These are phyloP conservation scores for Pseudonitzschia multiseries DNA, from an alignment of 108 stramenopile genomes.

Conservation along the genomic window DNA sequence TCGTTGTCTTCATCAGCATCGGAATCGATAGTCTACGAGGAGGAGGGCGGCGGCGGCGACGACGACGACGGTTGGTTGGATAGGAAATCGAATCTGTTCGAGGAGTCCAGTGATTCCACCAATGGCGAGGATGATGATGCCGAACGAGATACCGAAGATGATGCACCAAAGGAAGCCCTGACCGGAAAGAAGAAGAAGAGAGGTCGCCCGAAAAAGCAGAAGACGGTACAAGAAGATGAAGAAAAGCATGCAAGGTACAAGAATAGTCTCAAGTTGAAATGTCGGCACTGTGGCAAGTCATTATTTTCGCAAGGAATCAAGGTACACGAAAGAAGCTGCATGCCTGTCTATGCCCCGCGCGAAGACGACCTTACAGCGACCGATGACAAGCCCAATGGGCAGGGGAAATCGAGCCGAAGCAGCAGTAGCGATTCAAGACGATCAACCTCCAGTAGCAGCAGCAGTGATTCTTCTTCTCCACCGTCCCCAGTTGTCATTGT, in stretches of 20 bases:
- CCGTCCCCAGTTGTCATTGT: neutral
- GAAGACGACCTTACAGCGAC: too few relatives aligned
- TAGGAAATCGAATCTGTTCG: neutral
- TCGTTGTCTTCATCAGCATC: neutral
- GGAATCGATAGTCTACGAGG: neutral
- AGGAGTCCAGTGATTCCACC: neutral
- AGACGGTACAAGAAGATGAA: neutral
- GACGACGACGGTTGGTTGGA: conserved; percentile 16
- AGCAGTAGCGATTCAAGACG: conserved; percentile 2
- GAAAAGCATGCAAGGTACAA: too few relatives aligned
- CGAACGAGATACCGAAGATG: neutral
- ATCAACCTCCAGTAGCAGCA: neutral
- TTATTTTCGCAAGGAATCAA: too few relatives aligned
- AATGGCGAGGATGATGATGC: conserved; percentile 2
- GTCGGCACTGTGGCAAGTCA: too few relatives aligned
- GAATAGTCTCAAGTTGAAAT: too few relatives aligned
- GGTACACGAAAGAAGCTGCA: too few relatives aligned
- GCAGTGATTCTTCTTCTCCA: neutral
- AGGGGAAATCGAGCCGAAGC: neutral
- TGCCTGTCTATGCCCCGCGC: too few relatives aligned
- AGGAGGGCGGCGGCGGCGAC: neutral
- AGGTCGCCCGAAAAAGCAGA: neutral
- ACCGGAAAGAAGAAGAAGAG: neutral
- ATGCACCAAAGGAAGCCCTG: conserved; percentile 3
- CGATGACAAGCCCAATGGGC: too few relatives aligned